These are phyloP conservation scores for Dryas integrifolia DNA, from an alignment of 331 rosid species.

Conservation along the genomic window DNA sequence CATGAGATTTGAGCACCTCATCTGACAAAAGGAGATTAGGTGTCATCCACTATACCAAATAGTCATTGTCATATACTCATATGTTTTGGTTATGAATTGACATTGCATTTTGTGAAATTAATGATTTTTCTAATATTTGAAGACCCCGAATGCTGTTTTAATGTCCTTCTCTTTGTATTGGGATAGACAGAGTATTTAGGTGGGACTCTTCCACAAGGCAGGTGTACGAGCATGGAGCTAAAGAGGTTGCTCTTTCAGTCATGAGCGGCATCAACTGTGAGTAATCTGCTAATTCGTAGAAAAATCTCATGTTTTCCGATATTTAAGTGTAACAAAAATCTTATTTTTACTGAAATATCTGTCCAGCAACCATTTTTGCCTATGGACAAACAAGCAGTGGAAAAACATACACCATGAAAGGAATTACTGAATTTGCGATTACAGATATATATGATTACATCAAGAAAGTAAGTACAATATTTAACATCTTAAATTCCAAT, in stretches of 20 bases:
- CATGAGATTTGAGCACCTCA: no score
- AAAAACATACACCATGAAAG: constrained; percentile 86
- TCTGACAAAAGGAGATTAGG: no score
- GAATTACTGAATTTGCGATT: constrained; percentile 66
- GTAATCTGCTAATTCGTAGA: constrained; percentile 22
- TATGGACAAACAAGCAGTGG: constrained; percentile 97
- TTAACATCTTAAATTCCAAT: not conserved
- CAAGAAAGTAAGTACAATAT: constrained; percentile 39
- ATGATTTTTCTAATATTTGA: not conserved
- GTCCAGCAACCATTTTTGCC: constrained; percentile 72
- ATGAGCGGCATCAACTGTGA: constrained; percentile 77
- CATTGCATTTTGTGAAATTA: not conserved
- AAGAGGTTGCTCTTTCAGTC: constrained; percentile 75
- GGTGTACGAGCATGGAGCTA: constrained; percentile 71
- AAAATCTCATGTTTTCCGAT: constrained; percentile 18
- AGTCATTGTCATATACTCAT: no score
- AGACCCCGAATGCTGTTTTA: not conserved
- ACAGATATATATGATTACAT: constrained; percentile 62
- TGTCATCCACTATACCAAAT: no score
- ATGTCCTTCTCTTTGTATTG: constrained; percentile 1
- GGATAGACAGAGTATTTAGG: constrained; percentile 71
- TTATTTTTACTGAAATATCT: constrained; percentile 13
- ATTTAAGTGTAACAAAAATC: not conserved
- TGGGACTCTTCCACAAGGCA: constrained; percentile 46
- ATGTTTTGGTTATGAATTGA: not conserved